phyloP scores from a whole-genome alignment of 2,329 filamentous ascomycete species.

The Bipolaris bicolor region DNA sequence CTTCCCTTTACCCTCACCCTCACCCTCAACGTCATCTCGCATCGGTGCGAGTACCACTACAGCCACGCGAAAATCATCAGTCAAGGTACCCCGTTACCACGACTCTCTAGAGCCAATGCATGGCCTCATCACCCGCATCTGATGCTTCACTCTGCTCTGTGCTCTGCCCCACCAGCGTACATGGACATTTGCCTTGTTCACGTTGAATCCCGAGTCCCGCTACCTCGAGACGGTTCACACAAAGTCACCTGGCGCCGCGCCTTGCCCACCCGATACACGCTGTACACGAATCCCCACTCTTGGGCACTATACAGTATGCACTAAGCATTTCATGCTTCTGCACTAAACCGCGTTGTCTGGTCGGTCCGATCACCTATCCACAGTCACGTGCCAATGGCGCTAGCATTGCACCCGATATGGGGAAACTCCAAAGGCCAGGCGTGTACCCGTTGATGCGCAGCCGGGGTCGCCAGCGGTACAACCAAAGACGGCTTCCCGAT shows the following conservation, averaged over 20 bases:
- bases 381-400: conserved; percentile 8
- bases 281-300: conserved; percentile 9
- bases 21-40: conserved; percentile 3
- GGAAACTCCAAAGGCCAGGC: conserved; percentile 3
- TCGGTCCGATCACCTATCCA: conserved; percentile 5
- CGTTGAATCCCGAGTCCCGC: background rate
- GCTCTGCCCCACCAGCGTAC: conserved; percentile 2
- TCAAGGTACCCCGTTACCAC: background rate
- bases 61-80: conserved; percentile 1
- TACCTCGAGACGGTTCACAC: background rate
- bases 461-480: conserved; percentile 8
- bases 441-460: conserved; percentile 2
- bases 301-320: conserved; percentile 5
- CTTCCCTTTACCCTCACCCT: background rate
- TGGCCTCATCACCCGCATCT: background rate
- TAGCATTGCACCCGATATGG: conserved; percentile 2
- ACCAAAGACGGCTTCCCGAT: conserved; percentile 9
- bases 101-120: background rate
- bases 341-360: conserved; percentile 7
- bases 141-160: background rate
- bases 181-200: background rate
- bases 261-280: background rate
- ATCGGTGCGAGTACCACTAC: conserved; percentile 5
- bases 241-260: conserved; percentile 6
- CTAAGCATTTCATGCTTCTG: conserved; percentile 13